Evolutionary conservation across 23 red algal species (phyloP), one percentile per base, ranked within the genome.

Genomic region (Gracilaria domingensis): DNA sequence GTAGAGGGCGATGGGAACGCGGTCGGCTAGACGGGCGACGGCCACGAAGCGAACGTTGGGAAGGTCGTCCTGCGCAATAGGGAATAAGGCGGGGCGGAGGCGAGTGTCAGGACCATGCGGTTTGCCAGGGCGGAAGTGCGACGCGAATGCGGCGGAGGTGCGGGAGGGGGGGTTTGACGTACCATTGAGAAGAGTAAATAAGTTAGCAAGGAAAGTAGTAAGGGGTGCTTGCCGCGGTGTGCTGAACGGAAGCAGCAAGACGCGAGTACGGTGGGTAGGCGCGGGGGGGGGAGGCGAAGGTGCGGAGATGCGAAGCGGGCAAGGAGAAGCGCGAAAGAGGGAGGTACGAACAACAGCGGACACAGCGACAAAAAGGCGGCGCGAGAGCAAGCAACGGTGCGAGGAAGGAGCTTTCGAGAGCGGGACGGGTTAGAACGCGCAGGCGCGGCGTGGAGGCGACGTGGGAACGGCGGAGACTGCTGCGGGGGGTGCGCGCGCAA

Each of bases 1-100:
- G 35, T 76, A 95, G 7, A 91, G 75, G 21, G 93, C 93, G 11
- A 95, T 75, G 30, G 83, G 76, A 17, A 95, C 87, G 59, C 81
- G 81, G 86, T 95, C 93, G 48, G 60, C 59, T 6, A 91, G 85
- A 65, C 93, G 86, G 54, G 93, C 93, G 36, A 95, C 88, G 80
- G 93, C 86, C 38, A 95, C 83, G n/a, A 90, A 95, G 55, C 77
- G 72, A 18, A 95, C 77, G 75, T 94, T 87, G 39, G 72, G 72
- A 30, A 77, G 72, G 72, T 77, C 72, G 39, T 77, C 72, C 72
- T 77, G 72, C 17, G 45, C 4, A 13, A 28, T 39, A n/a, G 40
- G 20, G 64, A 64, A 64, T 18, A 24, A 32, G 59, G 59, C 0
- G 1, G 14, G 1, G 32, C 59, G 59, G 4, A 9, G 13, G 24